Evolutionary conservation across 257 asterid genomes (phyloP), one percentile per base, ranked within the genome.

Genomic region (Scutellaria barbata): DNA sequence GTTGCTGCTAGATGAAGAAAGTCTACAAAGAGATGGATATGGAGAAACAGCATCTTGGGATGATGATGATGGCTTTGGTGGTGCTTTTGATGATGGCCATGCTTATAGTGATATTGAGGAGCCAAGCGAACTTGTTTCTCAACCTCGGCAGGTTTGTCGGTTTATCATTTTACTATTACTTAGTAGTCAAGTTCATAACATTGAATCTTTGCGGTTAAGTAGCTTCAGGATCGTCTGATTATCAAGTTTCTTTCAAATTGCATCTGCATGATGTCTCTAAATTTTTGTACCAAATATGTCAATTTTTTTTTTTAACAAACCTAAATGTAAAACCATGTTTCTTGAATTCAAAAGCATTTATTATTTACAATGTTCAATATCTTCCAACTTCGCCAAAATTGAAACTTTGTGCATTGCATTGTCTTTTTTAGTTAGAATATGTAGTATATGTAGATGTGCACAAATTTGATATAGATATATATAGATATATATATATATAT

Each of bases 111-210:
- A 88, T 66, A 74, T 50, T 14, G 96, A 86, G 33, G 96, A 89
- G 72, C 77, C 87, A 1, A 85, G 56, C 75, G 79, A 76, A 35
- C 96, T 94, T 72, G 90, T 94, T 73, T 91, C 96, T 78, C 98
- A 91, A 81, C 98, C 98, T 62, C 98, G 98, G 18, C 97, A 91
- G 99, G 99, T 91, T 78, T 22, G 86, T 76, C 55, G 60, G 40
- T 63, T 47, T 73, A 59, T 41, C 22, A 39, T 59, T 66, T 61
- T 51, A 35, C 30, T 60, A 52, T 5, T 43, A 57, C 56, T 10
- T 53, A 9, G 35, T 39, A 2, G 16, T 41, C 18, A 2, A 16
- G 10, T 64, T 48, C 10, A 30, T 8, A 45, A 8, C 35, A 18
- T 30, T 30, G 50, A 55, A 17, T 45, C 61, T 63, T 66, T 17